Conservation (phyloP, 2,329 filamentous ascomycete species). For the Lomentospora prolificans region DNA sequence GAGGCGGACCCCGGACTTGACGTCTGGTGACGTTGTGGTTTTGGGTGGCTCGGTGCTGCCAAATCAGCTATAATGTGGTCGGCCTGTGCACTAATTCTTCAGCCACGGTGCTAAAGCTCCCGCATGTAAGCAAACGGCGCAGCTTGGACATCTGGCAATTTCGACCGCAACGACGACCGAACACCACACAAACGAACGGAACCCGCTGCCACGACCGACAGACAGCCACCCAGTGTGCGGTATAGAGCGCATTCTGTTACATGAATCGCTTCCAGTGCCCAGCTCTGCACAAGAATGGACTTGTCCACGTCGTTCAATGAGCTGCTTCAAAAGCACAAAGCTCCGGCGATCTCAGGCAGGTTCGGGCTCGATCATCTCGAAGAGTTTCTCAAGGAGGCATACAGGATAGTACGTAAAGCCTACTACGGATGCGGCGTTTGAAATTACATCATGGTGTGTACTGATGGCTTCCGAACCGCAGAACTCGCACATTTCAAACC, state of each 20-base stretch:
- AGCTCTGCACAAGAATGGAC: constrained; percentile 36
- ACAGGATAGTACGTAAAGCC: constrained; percentile 64
- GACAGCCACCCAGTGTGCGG: background rate
- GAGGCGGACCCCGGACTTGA: too few species aligned
- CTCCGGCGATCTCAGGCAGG: constrained; percentile 32
- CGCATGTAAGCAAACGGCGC: background rate
- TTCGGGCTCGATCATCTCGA: constrained; percentile 52
- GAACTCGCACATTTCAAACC: constrained; percentile 76
- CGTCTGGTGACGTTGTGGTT: background rate
- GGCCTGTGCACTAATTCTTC: background rate
- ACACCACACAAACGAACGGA: background rate
- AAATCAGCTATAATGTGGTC: background rate
- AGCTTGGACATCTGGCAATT: background rate
- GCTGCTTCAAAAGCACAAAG: constrained; percentile 51
- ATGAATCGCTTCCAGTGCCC: background rate
- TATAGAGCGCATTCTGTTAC: background rate
- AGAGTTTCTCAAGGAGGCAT: constrained; percentile 87
- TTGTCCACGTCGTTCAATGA: constrained; percentile 61
- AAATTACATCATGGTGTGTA: too few species aligned
- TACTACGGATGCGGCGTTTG: too few species aligned
- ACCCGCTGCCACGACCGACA: background rate
- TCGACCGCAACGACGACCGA: background rate
- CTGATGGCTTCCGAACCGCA: constrained; percentile 23
- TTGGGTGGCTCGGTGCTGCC: too few species aligned
- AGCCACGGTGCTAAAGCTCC: background rate